Conservation (phyloP, 495 filamentous ascomycete species). For the Penicillium soppii region DNA sequence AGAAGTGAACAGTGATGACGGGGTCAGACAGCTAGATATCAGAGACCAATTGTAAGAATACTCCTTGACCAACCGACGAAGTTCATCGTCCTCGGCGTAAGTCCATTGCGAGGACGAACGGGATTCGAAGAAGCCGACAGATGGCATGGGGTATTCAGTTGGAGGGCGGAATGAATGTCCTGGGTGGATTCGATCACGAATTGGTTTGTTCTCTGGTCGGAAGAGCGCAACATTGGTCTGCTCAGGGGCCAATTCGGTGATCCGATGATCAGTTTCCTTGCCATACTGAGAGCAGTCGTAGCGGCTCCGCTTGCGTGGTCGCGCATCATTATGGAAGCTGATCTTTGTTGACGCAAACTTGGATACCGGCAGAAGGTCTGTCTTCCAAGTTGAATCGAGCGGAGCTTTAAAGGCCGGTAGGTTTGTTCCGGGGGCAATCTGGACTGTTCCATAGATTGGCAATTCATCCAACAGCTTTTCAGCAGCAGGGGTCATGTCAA, state of each 20-base stretch:
- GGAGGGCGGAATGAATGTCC: constrained; percentile 92
- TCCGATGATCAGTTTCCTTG: constrained; percentile 57
- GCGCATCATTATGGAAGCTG: constrained; percentile 61
- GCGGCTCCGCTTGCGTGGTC: constrained; percentile 72
- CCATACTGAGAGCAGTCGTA: constrained; percentile 71
- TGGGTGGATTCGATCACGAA: constrained; percentile 88
- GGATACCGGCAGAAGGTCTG: constrained; percentile 76
- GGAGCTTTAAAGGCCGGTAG: constrained; percentile 54
- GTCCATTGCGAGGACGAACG: constrained; percentile 89
- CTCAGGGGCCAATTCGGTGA: constrained; percentile 60
- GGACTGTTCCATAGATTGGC: constrained; percentile 71
- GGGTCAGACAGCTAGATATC: constrained; percentile 73
- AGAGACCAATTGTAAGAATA: constrained; percentile 97
- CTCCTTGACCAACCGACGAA: constrained; percentile 80
- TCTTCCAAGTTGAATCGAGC: constrained; percentile 71
- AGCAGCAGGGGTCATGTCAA: constrained; percentile 71
- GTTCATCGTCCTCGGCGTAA: constrained; percentile 80
- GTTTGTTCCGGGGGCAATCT: constrained; percentile 54
- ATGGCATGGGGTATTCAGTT: constrained; percentile 83
- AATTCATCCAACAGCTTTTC: constrained; percentile 85
- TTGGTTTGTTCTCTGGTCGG: constrained; percentile 81
- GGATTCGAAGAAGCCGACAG: constrained; percentile 82
- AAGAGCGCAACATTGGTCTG: constrained; percentile 83
- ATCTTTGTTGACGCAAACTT: constrained; percentile 85
- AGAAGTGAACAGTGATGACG: constrained; percentile 73